phyloP scores from a whole-genome alignment of 75 land plant genomes.

The Gnetum montanum region DNA sequence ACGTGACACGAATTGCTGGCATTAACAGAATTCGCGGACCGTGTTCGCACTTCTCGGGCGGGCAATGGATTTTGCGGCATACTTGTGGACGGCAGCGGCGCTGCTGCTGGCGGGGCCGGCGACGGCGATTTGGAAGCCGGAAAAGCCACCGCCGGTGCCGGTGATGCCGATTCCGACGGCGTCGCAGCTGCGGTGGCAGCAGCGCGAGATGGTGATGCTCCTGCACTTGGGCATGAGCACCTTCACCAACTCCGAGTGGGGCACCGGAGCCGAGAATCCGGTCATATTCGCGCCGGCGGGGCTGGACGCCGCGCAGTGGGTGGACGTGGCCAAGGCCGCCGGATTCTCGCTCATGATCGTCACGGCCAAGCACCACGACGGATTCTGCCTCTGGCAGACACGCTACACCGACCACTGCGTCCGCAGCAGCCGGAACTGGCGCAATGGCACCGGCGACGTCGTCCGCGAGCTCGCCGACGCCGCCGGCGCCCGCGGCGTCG shows the following conservation, averaged over 20 bases:
- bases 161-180: conserved; percentile 57
- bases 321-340: conserved; percentile 36
- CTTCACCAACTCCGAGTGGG: conserved; percentile 82
- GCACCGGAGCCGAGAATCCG: conserved; percentile 71
- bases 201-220: conserved; percentile 70
- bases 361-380: conserved; percentile 93
- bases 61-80: too few species aligned
- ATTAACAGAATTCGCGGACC: too few species aligned
- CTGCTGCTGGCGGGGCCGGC: too few species aligned
- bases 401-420: conserved; percentile 76
- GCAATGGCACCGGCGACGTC: conserved; percentile 67
- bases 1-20: too few species aligned
- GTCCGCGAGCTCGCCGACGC: conserved; percentile 60
- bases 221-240: conserved; percentile 94
- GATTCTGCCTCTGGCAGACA: conserved; percentile 97
- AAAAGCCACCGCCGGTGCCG: conserved; percentile 80
- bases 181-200: conserved; percentile 78
- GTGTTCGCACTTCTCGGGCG: too few species aligned
- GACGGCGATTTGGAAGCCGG: too few species aligned
- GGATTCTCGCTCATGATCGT: conserved; percentile 68
- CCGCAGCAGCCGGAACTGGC: conserved; percentile 44
- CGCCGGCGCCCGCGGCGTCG: conserved; percentile 45
- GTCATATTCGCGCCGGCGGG: conserved; percentile 50
- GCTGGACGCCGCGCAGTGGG: conserved; percentile 76
- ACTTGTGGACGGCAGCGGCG: too few species aligned